phyloP scores from a whole-genome alignment of 2,329 filamentous ascomycete genomes.

The Dothistroma septosporum region DNA sequence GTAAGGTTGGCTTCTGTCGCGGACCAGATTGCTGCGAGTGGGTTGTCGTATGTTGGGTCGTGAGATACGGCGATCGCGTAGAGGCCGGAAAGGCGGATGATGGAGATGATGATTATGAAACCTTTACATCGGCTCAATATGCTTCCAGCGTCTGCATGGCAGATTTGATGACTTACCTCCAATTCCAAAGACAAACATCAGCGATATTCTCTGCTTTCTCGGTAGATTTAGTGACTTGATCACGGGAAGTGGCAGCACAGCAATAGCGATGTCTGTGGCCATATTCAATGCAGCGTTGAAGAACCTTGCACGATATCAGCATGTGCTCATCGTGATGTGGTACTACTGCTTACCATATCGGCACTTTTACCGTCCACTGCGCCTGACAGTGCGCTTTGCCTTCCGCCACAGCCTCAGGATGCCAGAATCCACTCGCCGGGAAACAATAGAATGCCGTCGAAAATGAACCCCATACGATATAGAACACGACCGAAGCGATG shows the following conservation, averaged over 20 bases:
- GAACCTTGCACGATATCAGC: constrained; percentile 14
- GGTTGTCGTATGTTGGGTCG: constrained; percentile 26
- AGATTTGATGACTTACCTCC: constrained; percentile 14
- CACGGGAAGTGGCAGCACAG: constrained; percentile 33
- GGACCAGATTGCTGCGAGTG: constrained; percentile 23
- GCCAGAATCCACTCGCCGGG: constrained; percentile 10
- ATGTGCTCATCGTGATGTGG: not conserved
- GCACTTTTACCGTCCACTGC: not conserved
- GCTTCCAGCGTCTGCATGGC: not conserved
- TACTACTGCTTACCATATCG: not conserved
- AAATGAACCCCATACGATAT: constrained; percentile 10
- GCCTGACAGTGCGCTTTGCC: not conserved
- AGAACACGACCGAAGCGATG: constrained; percentile 7
- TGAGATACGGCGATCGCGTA: constrained; percentile 21
- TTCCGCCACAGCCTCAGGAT: constrained; percentile 3
- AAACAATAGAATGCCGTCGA: constrained; percentile 10
- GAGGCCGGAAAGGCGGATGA: constrained; percentile 23
- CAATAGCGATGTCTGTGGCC: constrained; percentile 31
- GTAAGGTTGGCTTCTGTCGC: constrained; percentile 26
- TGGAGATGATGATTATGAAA: constrained; percentile 25
- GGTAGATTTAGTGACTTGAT: constrained; percentile 29
- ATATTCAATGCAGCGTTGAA: constrained; percentile 33
- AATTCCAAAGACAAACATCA: constrained; percentile 33
- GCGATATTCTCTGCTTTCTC: constrained; percentile 24
- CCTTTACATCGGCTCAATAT: not conserved